Conservation (phyloP, 2,329 filamentous ascomycete genomes). For the Neonectria sp. region DNA sequence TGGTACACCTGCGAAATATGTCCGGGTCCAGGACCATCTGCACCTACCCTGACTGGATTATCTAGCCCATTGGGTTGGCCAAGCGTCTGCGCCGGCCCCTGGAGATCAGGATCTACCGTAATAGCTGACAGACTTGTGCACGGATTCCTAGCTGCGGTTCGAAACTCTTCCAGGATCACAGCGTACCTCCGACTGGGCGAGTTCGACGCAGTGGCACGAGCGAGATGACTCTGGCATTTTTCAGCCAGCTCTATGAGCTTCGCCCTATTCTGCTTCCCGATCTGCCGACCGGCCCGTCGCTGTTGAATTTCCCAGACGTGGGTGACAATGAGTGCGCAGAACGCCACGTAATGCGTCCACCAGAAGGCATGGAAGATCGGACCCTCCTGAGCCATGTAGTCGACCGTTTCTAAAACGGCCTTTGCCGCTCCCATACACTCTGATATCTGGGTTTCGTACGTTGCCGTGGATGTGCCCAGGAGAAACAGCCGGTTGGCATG, state of each 20-base stretch:
- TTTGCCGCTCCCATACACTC: slow-evolving; percentile 57
- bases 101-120: not conserved
- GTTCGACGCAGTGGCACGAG: slow-evolving; percentile 35
- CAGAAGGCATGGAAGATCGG: slow-evolving; percentile 64
- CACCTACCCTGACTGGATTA: not conserved
- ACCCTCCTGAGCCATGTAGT: slow-evolving; percentile 57
- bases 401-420: slow-evolving; percentile 59
- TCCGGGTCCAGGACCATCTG: not conserved
- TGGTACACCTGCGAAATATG: not conserved
- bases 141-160: slow-evolving; percentile 16
- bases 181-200: slow-evolving; percentile 41
- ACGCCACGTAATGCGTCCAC: slow-evolving; percentile 69
- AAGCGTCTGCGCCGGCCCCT: not conserved
- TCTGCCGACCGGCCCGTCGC: slow-evolving; percentile 30
- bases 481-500: slow-evolving; percentile 70
- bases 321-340: slow-evolving; percentile 68
- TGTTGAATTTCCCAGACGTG: slow-evolving; percentile 64
- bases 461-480: slow-evolving; percentile 49
- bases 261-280: slow-evolving; percentile 29
- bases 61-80: slow-evolving; percentile 8
- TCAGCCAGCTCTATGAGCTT: slow-evolving; percentile 46
- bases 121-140: not conserved
- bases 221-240: slow-evolving; percentile 38
- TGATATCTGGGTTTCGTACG: slow-evolving; percentile 48
- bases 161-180: slow-evolving; percentile 38